Conservation (phyloP, 2,329 filamentous ascomycete genomes). For the Sporothrix variecibatus region DNA sequence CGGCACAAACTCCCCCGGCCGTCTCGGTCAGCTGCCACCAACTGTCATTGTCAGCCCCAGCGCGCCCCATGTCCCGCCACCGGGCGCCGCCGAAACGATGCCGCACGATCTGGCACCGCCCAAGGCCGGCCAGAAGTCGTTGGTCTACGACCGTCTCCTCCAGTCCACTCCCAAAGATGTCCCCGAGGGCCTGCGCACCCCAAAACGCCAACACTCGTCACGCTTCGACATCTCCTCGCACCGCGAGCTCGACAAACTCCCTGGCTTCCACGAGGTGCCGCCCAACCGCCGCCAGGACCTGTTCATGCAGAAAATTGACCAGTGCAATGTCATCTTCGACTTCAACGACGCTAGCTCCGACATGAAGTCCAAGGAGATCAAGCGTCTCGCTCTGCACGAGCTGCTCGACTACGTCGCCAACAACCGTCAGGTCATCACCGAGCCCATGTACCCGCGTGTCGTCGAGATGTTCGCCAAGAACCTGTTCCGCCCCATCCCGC, state of each 20-base stretch:
- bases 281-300: conserved; percentile 93
- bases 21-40: conserved; percentile 69
- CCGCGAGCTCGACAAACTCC: conserved; percentile 93
- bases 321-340: conserved; percentile 99
- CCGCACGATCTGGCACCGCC: conserved; percentile 94
- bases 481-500: conserved; percentile 92
- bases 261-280: conserved; percentile 95
- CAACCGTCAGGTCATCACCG: conserved; percentile 96
- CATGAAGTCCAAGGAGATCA: conserved; percentile 99
- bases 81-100: conserved; percentile 95
- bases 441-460: conserved; percentile 97
- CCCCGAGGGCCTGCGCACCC: conserved; percentile 90
- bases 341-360: conserved; percentile 98
- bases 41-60: conserved; percentile 95
- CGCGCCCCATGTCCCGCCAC: conserved; percentile 87
- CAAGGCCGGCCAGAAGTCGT: conserved; percentile 85
- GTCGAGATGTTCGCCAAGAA: conserved; percentile 99
- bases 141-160: conserved; percentile 87
- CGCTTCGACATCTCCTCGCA: conserved; percentile 97
- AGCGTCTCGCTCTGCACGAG: conserved; percentile 91
- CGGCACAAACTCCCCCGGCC: conserved; percentile 62
- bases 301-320: conserved; percentile 99
- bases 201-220: conserved; percentile 87
- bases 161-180: conserved; percentile 95
- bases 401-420: conserved; percentile 97